These are phyloP conservation scores for Arthrobotrys musiformis DNA, from an alignment of 2,329 filamentous ascomycete genomes.

Conservation along the genomic window DNA sequence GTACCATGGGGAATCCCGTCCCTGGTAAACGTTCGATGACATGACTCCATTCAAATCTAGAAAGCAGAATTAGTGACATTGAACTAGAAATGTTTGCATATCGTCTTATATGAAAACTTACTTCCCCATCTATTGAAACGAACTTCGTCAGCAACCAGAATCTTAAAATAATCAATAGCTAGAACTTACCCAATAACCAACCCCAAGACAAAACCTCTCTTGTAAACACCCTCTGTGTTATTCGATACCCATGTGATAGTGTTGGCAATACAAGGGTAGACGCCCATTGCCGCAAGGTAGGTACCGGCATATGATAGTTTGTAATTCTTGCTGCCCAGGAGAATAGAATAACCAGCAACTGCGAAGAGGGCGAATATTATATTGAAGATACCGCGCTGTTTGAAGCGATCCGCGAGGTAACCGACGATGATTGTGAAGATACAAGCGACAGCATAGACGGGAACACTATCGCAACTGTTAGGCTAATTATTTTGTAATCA, in stretches of 20 bases:
- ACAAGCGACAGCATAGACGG: constrained; percentile 78
- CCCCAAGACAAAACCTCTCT: constrained; percentile 85
- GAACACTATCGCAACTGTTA: constrained; percentile 60
- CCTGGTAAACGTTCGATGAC: constrained; percentile 60
- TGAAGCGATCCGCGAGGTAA: constrained; percentile 79
- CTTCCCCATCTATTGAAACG: constrained; percentile 30
- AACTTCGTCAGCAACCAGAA: neutral
- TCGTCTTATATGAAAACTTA: constrained; percentile 20
- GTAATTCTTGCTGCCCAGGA: constrained; percentile 73
- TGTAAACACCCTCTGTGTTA: constrained; percentile 90
- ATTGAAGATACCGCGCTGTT: constrained; percentile 81
- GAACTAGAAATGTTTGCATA: neutral
- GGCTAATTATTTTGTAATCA: neutral
- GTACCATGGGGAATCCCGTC: constrained; percentile 43
- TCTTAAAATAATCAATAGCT: constrained; percentile 42
- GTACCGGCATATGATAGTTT: constrained; percentile 82
- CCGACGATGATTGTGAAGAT: constrained; percentile 76
- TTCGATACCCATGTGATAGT: constrained; percentile 90
- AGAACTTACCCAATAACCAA: constrained; percentile 75
- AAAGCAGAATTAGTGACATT: constrained; percentile 68
- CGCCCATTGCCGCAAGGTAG: constrained; percentile 85
- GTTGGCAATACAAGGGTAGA: constrained; percentile 87
- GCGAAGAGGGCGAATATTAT: constrained; percentile 76
- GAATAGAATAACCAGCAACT: constrained; percentile 81
- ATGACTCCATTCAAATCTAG: constrained; percentile 91